These are phyloP conservation scores for Ganoderma sinense DNA, from an alignment of 1,284 basidiomycete genomes.

Conservation along the genomic window DNA sequence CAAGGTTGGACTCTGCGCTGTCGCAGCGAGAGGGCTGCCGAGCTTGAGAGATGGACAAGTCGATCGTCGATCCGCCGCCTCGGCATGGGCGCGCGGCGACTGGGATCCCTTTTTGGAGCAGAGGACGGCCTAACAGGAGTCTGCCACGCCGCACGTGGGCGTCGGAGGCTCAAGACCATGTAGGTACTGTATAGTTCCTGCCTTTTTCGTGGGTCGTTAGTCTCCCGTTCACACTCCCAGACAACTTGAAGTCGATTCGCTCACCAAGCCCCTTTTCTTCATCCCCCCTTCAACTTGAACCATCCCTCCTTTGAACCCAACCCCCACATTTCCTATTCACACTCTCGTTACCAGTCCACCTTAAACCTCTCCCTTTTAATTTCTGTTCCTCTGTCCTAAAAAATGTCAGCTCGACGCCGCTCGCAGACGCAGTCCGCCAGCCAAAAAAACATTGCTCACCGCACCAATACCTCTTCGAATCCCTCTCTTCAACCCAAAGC, in stretches of 20 bases:
- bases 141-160: background rate
- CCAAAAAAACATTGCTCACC: background rate
- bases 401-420: background rate
- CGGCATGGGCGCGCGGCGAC: background rate
- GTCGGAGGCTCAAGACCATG: background rate
- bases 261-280: too few relatives aligned
- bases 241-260: too few relatives aligned
- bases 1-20: too few relatives aligned
- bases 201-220: background rate
- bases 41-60: too few relatives aligned
- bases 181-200: background rate
- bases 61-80: too few relatives aligned
- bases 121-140: background rate
- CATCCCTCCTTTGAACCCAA: too few relatives aligned
- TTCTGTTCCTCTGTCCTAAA: background rate
- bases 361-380: background rate
- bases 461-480: background rate
- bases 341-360: too few relatives aligned
- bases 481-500: background rate
- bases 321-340: too few relatives aligned
- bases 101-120: background rate
- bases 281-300: too few relatives aligned
- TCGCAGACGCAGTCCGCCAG: background rate
- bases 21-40: too few relatives aligned
- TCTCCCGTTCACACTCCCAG: background rate